Conservation (phyloP, 495 filamentous ascomycete genomes). For the Neurospora sp. region DNA sequence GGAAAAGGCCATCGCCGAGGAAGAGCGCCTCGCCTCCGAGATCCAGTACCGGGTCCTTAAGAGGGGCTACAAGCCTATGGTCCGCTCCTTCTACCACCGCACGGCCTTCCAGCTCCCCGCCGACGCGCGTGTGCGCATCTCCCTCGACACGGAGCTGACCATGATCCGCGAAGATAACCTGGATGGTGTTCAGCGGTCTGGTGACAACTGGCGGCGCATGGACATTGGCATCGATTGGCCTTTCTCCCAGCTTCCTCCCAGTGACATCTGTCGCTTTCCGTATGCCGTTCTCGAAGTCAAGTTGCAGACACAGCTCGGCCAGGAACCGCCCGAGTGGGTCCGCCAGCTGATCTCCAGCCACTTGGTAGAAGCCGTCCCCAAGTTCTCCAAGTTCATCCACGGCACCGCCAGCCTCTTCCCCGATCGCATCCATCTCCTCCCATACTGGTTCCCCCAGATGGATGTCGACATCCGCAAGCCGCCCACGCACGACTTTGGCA, state of each 20-base stretch:
- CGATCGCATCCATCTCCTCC: constrained; percentile 75
- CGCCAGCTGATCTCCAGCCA: constrained; percentile 84
- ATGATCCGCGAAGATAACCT: constrained; percentile 94
- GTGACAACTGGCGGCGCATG: constrained; percentile 91
- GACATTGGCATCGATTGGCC: constrained; percentile 96
- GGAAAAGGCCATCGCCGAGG: constrained; percentile 75
- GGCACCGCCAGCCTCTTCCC: constrained; percentile 82
- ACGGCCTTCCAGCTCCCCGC: constrained; percentile 97
- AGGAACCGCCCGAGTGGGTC: constrained; percentile 95
- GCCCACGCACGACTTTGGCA: constrained; percentile 73
- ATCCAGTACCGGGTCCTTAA: constrained; percentile 88
- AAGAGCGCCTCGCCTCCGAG: constrained; percentile 82
- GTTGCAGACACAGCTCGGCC: constrained; percentile 92
- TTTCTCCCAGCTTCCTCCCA: constrained; percentile 76
- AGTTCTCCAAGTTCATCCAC: constrained; percentile 99
- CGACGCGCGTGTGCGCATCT: constrained; percentile 92
- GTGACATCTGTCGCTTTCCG: constrained; percentile 83
- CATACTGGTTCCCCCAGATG: constrained; percentile 99
- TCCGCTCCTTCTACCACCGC: constrained; percentile 91
- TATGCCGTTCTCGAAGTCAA: constrained; percentile 97
- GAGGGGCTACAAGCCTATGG: constrained; percentile 72
- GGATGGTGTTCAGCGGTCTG: constrained; percentile 64
- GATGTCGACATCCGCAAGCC: constrained; percentile 95
- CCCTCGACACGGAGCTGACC: constrained; percentile 88
- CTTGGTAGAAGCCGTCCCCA: constrained; percentile 93